Evolutionary conservation across 192 early-diverging fungal species (phyloP).

Genomic region (Coemansia sp.): DNA sequence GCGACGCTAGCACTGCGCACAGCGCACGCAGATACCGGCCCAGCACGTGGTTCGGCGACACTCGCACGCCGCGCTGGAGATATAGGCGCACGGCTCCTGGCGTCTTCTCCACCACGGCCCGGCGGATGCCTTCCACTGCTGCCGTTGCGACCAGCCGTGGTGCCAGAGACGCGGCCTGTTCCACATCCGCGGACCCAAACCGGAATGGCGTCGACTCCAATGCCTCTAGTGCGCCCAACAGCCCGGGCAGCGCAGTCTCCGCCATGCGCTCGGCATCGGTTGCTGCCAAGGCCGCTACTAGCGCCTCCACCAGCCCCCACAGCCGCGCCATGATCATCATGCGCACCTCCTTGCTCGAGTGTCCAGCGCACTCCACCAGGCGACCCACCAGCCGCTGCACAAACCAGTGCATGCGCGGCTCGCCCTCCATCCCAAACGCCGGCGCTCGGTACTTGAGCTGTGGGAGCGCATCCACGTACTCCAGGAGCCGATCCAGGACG

Average conservation of each 20-base stretch:
- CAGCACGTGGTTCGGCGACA: constrained; percentile 25
- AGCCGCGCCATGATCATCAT: constrained; percentile 16
- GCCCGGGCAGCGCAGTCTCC: constrained; percentile 19
- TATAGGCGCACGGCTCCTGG: constrained; percentile 20
- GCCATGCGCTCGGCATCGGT: constrained; percentile 5
- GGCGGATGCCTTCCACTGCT: constrained; percentile 7
- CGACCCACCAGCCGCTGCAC: constrained; percentile 17
- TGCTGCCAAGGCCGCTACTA: constrained; percentile 12
- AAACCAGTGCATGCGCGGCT: constrained; percentile 26
- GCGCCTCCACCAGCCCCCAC: constrained; percentile 21
- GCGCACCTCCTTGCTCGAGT: constrained; percentile 4
- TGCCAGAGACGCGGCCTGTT: constrained; percentile 13
- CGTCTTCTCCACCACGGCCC: constrained; percentile 11
- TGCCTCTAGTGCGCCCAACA: constrained; percentile 30
- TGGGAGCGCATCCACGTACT: constrained; percentile 28
- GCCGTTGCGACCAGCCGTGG: constrained; percentile 9
- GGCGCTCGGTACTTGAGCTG: constrained; percentile 18
- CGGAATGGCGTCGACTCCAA: constrained; percentile 26
- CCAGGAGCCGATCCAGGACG: constrained; percentile 29
- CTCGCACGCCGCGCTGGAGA: constrained; percentile 9
- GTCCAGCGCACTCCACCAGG: constrained; percentile 27
- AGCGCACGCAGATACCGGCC: constrained; percentile 28
- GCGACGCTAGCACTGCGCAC: constrained; percentile 43
- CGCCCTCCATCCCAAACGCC: constrained; percentile 10
- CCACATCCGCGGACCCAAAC: constrained; percentile 16